These are phyloP conservation scores for Hypoxylon fragiforme DNA, from an alignment of 495 filamentous ascomycete genomes.

Conservation along the genomic window DNA sequence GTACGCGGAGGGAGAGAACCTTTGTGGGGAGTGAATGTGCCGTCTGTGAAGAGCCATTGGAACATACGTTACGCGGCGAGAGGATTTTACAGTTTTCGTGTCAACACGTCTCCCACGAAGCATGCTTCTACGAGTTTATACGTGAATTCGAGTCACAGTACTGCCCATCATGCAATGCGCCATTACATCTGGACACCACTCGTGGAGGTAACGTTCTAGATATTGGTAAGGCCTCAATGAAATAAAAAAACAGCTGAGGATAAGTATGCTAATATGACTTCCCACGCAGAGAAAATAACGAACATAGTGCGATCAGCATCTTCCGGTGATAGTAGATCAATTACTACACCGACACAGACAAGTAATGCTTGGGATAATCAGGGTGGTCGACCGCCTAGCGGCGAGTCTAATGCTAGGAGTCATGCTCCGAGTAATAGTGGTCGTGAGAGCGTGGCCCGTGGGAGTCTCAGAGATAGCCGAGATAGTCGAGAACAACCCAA, in stretches of 20 bases:
- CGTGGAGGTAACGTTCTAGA: conserved; percentile 93
- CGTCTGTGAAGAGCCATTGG: conserved; percentile 95
- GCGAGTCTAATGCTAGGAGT: conserved; percentile 49
- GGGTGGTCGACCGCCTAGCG: conserved; percentile 51
- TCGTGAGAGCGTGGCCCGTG: conserved; percentile 37
- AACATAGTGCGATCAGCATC: conserved; percentile 89
- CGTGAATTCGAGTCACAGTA: conserved; percentile 93
- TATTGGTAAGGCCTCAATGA: conserved; percentile 66
- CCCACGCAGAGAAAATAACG: conserved; percentile 81
- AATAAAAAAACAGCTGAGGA: conserved; percentile 11
- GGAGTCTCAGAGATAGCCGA: conserved; percentile 58
- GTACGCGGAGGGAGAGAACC: conserved; percentile 86
- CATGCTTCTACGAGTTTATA: conserved; percentile 99
- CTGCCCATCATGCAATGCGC: conserved; percentile 93
- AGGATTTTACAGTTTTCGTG: conserved; percentile 96
- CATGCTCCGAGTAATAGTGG: conserved; percentile 39
- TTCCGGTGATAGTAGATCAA: conserved; percentile 62
- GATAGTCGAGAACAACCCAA: conserved; percentile 64
- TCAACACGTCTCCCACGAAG: conserved; percentile 93
- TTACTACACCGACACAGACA: conserved; percentile 50
- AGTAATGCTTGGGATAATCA: conserved; percentile 56
- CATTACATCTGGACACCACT: conserved; percentile 90
- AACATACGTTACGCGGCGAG: conserved; percentile 94
- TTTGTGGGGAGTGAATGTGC: conserved; percentile 95
- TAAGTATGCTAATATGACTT: conserved; percentile 20